These are phyloP conservation scores for Vitis hybrid DNA, from an alignment of 177 flowering plant species.

Conservation along the genomic window DNA sequence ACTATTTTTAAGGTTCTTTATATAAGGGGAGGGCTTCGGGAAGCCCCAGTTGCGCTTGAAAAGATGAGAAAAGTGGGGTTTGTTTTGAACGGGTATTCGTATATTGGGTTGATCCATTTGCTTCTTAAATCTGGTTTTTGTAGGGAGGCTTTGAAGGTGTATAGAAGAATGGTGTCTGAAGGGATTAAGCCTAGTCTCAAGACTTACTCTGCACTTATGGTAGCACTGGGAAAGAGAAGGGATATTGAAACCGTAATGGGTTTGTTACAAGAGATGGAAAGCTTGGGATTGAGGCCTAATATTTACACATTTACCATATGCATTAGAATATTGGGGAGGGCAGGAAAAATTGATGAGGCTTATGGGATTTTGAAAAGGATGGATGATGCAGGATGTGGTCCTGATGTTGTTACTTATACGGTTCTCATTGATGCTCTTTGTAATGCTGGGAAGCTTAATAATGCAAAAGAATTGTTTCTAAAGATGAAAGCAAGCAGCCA, in stretches of 20 bases:
- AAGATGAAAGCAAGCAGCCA: constrained; percentile 70
- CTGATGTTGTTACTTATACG: constrained; percentile 90
- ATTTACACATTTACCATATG: constrained; percentile 87
- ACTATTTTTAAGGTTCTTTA: constrained; percentile 63
- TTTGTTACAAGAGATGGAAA: constrained; percentile 78
- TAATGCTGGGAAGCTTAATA: constrained; percentile 59
- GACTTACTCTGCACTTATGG: constrained; percentile 93
- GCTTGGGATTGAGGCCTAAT: constrained; percentile 82
- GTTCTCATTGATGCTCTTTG: constrained; percentile 88
- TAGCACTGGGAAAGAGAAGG: constrained; percentile 78
- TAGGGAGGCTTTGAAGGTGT: constrained; percentile 69
- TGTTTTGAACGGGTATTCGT: constrained; percentile 79
- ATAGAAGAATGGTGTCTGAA: constrained; percentile 73
- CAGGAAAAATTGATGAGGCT: constrained; percentile 79
- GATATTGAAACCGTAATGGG: constrained; percentile 64
- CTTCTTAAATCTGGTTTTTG: constrained; percentile 67
- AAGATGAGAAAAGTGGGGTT: constrained; percentile 69
- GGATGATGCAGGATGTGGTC: constrained; percentile 82
- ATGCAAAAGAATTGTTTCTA: constrained; percentile 62
- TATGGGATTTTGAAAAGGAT: constrained; percentile 61
- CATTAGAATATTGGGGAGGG: constrained; percentile 79
- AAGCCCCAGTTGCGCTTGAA: constrained; percentile 61
- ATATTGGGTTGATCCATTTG: constrained; percentile 84
- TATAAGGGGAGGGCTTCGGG: constrained; percentile 65
- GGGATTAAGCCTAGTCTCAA: constrained; percentile 79